Evolutionary conservation across 2,329 filamentous ascomycete genomes (phyloP), one percentile per base, ranked within the genome.

Genomic region (Cladorrhinum sp.): DNA sequence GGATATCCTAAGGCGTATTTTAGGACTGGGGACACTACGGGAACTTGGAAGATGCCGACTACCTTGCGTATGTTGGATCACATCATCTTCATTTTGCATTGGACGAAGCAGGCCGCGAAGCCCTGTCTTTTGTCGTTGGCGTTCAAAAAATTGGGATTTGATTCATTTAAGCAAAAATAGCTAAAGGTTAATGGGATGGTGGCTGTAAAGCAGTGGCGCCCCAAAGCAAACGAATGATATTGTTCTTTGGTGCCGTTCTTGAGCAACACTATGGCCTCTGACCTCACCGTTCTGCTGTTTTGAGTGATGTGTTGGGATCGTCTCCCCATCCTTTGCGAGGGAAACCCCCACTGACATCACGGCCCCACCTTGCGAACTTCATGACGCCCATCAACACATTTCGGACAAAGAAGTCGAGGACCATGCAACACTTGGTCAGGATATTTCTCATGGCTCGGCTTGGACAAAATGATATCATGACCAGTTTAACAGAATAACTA

Each of bases 101-200:
- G 50, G 58, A 39, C 57, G 56, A 39, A 49, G 39, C 54, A 55
- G 54, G 59, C 28, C 56, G 36, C 49, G 36, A 51, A 57, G 39
- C 23, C 33, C 28, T 55, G 51, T 51, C 58, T 56, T 59, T 21
- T 30, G 58, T 58, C 58, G 48, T 59, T 51, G 61, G 61, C 61
- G 61, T 63, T 63, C 24, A 63, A 63, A 63, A 63, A 46, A 39
- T 28, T 50, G 54, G 58, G 46, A 60, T 57, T 57, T 33, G 36
- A 20, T 20, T 9, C 10, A 14, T 51, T 16, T 46, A 46, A 46
- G 42, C 23, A 57, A 28, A 55, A 5, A 55, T 33, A 57, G 39
- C 42, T 21, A 55, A 28, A 33, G 24, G 54, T 57, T 46, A 48
- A 26, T 57, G n/a, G 36, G 36, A 26, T 49, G 57, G 49, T 53